Percentiles rank a stretch among this genome's conserved stretches.
Evolutionary conservation across 2,329 filamentous ascomycete species (phyloP).

Genomic region (Cladorrhinum sp.): DNA sequence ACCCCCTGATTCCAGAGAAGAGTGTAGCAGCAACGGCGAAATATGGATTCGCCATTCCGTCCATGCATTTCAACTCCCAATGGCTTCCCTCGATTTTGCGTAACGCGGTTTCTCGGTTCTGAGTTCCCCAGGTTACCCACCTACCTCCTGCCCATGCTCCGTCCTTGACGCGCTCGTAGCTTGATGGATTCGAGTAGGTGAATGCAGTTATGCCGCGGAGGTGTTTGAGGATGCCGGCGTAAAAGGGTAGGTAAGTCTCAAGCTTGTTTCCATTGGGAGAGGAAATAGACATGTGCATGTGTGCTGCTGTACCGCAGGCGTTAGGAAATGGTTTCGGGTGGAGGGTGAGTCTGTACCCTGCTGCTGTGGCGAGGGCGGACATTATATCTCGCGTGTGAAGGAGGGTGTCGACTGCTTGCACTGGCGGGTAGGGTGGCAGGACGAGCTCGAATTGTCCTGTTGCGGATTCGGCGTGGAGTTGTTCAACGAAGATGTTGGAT

Average conservation of each 20-base stretch:
- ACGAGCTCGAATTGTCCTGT: slow-evolving; percentile 76
- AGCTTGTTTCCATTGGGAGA: slow-evolving; percentile 39
- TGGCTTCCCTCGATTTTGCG: slow-evolving; percentile 63
- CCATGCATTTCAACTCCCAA: slow-evolving; percentile 77
- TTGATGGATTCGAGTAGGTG: slow-evolving; percentile 60
- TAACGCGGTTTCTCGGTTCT: slow-evolving; percentile 75
- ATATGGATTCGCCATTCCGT: slow-evolving; percentile 78
- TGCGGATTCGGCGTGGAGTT: slow-evolving; percentile 72
- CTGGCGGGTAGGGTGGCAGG: slow-evolving; percentile 58
- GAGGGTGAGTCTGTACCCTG: slow-evolving; percentile 66
- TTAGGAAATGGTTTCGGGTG: slow-evolving; percentile 65
- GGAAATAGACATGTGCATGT: slow-evolving; percentile 67
- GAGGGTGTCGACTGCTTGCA: slow-evolving; percentile 68
- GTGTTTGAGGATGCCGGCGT: slow-evolving; percentile 67
- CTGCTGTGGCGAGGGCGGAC: slow-evolving; percentile 57
- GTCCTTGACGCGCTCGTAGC: slow-evolving; percentile 66
- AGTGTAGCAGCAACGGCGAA: slow-evolving; percentile 62
- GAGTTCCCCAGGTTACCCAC: slow-evolving; percentile 76
- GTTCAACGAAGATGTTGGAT: slow-evolving; percentile 64
- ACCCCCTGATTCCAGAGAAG: slow-evolving; percentile 55
- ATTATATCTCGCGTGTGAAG: slow-evolving; percentile 70
- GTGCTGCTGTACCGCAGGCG: slow-evolving; percentile 61
- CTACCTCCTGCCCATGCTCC: slow-evolving; percentile 75
- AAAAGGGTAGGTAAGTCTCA: slow-evolving; percentile 60
- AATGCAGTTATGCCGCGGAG: slow-evolving; percentile 67